Evolutionary conservation across 176 grass and related monocot species (phyloP), one percentile per base, ranked within the genome.

Genomic region (Panicum miliaceum): DNA sequence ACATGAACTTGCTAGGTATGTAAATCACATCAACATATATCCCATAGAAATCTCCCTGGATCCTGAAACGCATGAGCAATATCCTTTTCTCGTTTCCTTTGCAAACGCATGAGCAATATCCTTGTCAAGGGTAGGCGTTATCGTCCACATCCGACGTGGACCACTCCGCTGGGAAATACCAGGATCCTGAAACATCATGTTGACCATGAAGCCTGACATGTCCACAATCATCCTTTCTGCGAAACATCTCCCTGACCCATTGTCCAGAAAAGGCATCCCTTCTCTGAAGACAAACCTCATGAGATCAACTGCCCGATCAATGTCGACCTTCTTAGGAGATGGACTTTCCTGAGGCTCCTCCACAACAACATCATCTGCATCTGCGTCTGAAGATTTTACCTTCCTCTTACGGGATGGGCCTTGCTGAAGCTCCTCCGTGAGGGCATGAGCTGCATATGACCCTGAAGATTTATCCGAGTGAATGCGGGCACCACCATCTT

Each of bases 201-300:
- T 78, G 38, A 78, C 38, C 56, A 62, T 78, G 75, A 62, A 86
- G 22, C 6, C 42, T 50, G 65, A 46, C 75, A 79, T 62, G 42
- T 86, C 75, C 29, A 50, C 42, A 46, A 71, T 10, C 66, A 79
- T 86, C 54, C 84, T 85, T 4, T 79, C 84, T 3, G 35, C 13
- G 15, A 86, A 46, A 71, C 41, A 51, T 71, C 65, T 86, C 54
- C 84, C 84, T 71, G 75, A 79, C 37, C 84, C 84, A 40, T 85
- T 79, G 54, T 79, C 84, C 75, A 79, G 65, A 59, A 85, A 85
- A 61, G 84, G 7, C 84, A 79, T 67, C 64, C 82, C 71, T 42
- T 84, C 82, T 43, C 50, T 76, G 52, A 70, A 69, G 52, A 56
- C 52, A 59, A 78, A 85, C 40, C 83, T 85, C 74, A 78, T 78